Base-by-base conservation (phyloP, 1,284 basidiomycete genomes). In the Puccinia sorghi region DNA sequence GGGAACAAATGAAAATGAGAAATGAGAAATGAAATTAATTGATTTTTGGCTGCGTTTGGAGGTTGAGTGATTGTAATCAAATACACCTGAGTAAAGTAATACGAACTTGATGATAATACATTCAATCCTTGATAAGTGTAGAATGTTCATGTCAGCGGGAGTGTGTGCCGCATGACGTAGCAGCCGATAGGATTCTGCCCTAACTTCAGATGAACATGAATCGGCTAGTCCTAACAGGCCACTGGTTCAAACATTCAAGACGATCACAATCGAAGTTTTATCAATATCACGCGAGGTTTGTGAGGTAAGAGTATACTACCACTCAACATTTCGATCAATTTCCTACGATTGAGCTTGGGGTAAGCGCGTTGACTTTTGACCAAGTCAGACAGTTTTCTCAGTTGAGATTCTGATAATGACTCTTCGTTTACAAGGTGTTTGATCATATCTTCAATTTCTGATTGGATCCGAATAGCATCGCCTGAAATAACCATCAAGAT, bases 271-370 rank as follows among this genome's bases (percentile, higher is more conserved):
- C 39, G 43, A 22, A 13, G 20, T 72, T 25, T 6, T 25, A 13
- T 48, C 66, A 50, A 50, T 50, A 56, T 17, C 9, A 9, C 43
- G 25, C 66, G 32, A 1, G 12, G 20, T 61, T 61, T 61, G 20
- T 61, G 9, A 41, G 17, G 25, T 17, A 46, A 46, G 39, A 43
- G 22, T 41, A 22, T 25, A 22, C 2, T 46, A 22, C 20, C 13
- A 73, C 72, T 73, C 72, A 73, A 73, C 72, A 73, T 73, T 61
- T 63, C 43, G 7, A 61, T 73, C 17, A 73, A 41, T 63, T 73
- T 73, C 15, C 48, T 56, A 27, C 43, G 48, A 50, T 73, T 54
- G n/a, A 63, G 25, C 15, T 59, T 63, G 6, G 59, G n/a, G 39
- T 59, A 39, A 37, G 46, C 59, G 17, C 43, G 43, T 20, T 64